A percentile compares a stretch with the other conserved stretches of the same genome.
phyloP scores from a whole-genome alignment of 148 eudicot species.

The Rhododendron williamsianum region DNA sequence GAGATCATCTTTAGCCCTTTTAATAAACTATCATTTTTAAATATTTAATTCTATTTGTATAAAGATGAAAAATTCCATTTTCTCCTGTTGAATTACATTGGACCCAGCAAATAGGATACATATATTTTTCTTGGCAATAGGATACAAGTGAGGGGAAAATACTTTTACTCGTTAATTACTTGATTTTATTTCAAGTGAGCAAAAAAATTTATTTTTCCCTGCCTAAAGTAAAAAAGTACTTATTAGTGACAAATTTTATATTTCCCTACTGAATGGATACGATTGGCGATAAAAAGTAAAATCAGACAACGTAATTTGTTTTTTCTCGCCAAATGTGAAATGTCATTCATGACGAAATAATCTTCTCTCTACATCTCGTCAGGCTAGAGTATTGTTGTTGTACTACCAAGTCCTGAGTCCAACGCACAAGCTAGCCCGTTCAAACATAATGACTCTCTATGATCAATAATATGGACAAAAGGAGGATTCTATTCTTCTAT shows the following conservation, averaged over 20 bases:
- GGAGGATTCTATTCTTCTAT: neutral
- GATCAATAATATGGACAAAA: neutral
- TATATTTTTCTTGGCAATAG: neutral
- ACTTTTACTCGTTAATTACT: neutral
- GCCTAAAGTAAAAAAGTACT: neutral
- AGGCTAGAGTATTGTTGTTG: neutral
- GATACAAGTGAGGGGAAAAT: neutral
- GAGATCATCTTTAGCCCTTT: neutral
- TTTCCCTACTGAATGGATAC: neutral
- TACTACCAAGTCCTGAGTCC: neutral
- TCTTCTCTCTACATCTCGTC: neutral
- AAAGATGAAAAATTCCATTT: neutral
- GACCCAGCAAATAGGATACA: neutral
- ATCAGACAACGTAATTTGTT: neutral
- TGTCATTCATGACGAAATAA: neutral
- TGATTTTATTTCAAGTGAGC: neutral
- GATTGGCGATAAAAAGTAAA: too few species aligned
- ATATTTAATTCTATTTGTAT: too few species aligned
- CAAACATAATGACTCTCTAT: neutral
- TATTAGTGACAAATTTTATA: too few species aligned
- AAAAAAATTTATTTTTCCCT: neutral
- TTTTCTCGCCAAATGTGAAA: neutral
- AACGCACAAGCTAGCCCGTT: neutral
- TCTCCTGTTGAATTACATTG: neutral
- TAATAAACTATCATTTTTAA: neutral